These are phyloP conservation scores for Phaeosphaeria sp. DNA, from an alignment of 2,329 filamentous ascomycete species.

Conservation along the genomic window DNA sequence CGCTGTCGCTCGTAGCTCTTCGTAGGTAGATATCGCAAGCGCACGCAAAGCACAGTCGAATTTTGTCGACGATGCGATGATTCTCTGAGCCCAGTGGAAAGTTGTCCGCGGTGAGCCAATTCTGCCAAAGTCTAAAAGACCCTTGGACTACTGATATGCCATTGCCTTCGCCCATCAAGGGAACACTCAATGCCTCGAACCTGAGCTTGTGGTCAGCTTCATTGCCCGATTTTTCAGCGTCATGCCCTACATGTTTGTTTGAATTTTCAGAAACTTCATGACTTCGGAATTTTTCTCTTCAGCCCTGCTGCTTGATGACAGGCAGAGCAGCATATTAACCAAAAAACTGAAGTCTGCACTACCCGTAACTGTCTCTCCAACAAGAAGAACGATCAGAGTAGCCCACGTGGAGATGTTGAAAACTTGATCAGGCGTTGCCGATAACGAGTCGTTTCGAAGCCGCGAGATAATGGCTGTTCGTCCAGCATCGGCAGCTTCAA, in stretches of 20 bases:
- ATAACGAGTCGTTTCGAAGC: conserved; percentile 42
- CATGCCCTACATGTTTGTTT: conserved; percentile 13
- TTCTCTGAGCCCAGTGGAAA: conserved; percentile 12
- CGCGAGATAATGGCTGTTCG: conserved; percentile 48
- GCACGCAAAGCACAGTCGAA: conserved; percentile 19
- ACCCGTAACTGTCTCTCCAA: conserved; percentile 53
- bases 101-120: conserved; percentile 17
- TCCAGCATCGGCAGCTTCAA: conserved; percentile 41
- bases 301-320: conserved; percentile 18
- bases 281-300: neutral
- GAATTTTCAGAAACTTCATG: conserved; percentile 7
- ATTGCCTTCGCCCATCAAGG: conserved; percentile 17
- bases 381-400: conserved; percentile 49
- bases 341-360: conserved; percentile 49
- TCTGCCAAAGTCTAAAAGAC: conserved; percentile 13
- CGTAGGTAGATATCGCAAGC: conserved; percentile 22
- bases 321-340: conserved; percentile 46
- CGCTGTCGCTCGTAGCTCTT: conserved; percentile 11
- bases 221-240: neutral
- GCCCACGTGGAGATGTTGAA: conserved; percentile 50
- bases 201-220: conserved; percentile 1
- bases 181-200: conserved; percentile 25
- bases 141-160: conserved; percentile 15
- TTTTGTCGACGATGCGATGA: conserved; percentile 12
- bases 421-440: conserved; percentile 31